Evolutionary conservation across 768 basidiomycete species (phyloP).

Genomic region (Grammothele lineata): DNA sequence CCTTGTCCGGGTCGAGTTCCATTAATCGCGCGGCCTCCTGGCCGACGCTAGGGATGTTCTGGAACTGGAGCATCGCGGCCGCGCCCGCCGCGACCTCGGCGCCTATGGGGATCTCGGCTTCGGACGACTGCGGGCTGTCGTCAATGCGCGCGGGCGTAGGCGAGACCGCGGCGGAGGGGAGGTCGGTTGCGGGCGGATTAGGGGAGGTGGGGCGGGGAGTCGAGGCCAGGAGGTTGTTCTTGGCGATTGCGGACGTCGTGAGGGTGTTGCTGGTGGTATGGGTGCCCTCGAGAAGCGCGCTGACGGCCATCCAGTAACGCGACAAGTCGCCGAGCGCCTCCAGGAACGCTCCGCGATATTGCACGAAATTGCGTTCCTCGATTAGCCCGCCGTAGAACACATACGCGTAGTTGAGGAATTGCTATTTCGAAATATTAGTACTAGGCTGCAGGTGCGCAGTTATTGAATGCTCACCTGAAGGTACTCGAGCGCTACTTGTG

Average conservation of each 20-base stretch:
- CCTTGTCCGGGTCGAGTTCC: constrained; percentile 87
- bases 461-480: constrained; percentile 44
- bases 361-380: constrained; percentile 68
- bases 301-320: constrained; percentile 92
- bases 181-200: constrained; percentile 16
- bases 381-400: constrained; percentile 87
- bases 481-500: constrained; percentile 76
- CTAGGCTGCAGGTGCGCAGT: neutral
- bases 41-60: constrained; percentile 66
- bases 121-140: constrained; percentile 27
- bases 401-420: constrained; percentile 94
- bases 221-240: constrained; percentile 23
- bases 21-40: constrained; percentile 74
- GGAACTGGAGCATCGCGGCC: constrained; percentile 6
- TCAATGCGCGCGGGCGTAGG: constrained; percentile 25
- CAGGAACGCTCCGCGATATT: constrained; percentile 84
- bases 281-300: constrained; percentile 66
- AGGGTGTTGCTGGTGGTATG: constrained; percentile 35
- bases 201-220: constrained; percentile 18
- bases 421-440: constrained; percentile 27
- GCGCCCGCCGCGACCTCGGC: constrained; percentile 9
- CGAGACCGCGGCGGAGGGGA: constrained; percentile 18
- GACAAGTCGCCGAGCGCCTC: constrained; percentile 97
- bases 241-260: constrained; percentile 45
- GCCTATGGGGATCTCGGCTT: constrained; percentile 15